phyloP scores from a whole-genome alignment of 2,329 filamentous ascomycete genomes.

The Neofusicoccum kwambonambiense region DNA sequence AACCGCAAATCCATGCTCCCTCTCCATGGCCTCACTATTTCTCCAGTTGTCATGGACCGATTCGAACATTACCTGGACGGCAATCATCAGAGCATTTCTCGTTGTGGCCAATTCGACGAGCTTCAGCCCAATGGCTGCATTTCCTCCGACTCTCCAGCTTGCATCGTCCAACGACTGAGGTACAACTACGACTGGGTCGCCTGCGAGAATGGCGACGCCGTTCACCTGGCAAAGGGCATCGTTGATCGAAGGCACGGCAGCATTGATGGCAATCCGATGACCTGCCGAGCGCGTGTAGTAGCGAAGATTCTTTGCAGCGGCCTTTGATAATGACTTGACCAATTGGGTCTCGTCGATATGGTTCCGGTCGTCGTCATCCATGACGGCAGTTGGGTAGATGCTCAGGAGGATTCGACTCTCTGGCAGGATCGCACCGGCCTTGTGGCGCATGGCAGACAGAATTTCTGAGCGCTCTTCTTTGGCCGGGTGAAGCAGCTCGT shows the following conservation, averaged over 20 bases:
- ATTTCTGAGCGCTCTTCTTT: conserved; percentile 93
- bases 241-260: conserved; percentile 80
- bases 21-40: conserved; percentile 97
- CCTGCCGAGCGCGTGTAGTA: conserved; percentile 70
- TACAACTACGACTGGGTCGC: conserved; percentile 75
- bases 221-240: conserved; percentile 80
- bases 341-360: conserved; percentile 70
- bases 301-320: conserved; percentile 66
- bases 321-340: conserved; percentile 71
- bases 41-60: conserved; percentile 91
- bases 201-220: conserved; percentile 78
- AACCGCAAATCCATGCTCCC: conserved; percentile 89
- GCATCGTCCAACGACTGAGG: conserved; percentile 88
- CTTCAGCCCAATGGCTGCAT: conserved; percentile 79
- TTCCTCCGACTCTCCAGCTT: conserved; percentile 89
- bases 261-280: conserved; percentile 81
- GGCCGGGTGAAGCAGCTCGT: conserved; percentile 84
- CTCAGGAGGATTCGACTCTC: conserved; percentile 81
- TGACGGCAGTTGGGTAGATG: conserved; percentile 74
- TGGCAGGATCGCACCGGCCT: conserved; percentile 76
- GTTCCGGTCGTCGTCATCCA: conserved; percentile 77
- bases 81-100: conserved; percentile 68
- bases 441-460: conserved; percentile 79
- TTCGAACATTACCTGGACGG: conserved; percentile 80
- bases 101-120: conserved; percentile 75